Conservation (phyloP, 805 yeast genomes). For the Candida pseudoglaebosa region DNA sequence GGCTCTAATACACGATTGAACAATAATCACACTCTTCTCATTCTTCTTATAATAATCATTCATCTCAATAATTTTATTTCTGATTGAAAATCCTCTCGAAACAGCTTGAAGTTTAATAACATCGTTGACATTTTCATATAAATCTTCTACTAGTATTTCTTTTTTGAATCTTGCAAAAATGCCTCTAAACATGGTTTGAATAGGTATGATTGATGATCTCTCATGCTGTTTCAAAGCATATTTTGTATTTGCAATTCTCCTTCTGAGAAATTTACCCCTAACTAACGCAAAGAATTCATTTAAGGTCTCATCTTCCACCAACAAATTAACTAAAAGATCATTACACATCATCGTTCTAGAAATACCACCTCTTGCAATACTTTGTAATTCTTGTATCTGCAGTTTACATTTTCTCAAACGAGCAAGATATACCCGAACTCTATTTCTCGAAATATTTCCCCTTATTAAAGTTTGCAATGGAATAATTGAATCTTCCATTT, state of each 20-base stretch:
- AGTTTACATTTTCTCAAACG: constrained; percentile 5
- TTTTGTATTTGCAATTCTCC: constrained; percentile 16
- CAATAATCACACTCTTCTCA: constrained; percentile 55
- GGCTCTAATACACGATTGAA: constrained; percentile 74
- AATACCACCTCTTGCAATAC: constrained; percentile 43
- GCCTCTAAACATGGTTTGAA: constrained; percentile 66
- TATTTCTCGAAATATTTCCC: constrained; percentile 31
- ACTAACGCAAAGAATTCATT: constrained; percentile 39
- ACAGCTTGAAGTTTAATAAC: constrained; percentile 51
- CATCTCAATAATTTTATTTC: constrained; percentile 33
- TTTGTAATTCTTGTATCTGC: constrained; percentile 33
- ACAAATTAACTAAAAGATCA: constrained; percentile 37
- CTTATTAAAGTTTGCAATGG: constrained; percentile 38
- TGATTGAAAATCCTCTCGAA: constrained; percentile 44
- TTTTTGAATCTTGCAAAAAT: constrained; percentile 52
- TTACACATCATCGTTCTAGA: constrained; percentile 41
- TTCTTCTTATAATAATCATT: constrained; percentile 50
- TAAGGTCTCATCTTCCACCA: constrained; percentile 35
- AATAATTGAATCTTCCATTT: constrained; percentile 17
- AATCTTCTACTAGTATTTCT: constrained; percentile 52
- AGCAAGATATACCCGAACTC: constrained; percentile 12
- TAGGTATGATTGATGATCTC: constrained; percentile 24
- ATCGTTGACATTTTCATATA: constrained; percentile 40
- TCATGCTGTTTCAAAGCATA: constrained; percentile 13
- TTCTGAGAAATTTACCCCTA: constrained; percentile 41